These are phyloP conservation scores for Bondarzewia mesenterica DNA, from an alignment of 1,284 basidiomycete species.

Conservation along the genomic window DNA sequence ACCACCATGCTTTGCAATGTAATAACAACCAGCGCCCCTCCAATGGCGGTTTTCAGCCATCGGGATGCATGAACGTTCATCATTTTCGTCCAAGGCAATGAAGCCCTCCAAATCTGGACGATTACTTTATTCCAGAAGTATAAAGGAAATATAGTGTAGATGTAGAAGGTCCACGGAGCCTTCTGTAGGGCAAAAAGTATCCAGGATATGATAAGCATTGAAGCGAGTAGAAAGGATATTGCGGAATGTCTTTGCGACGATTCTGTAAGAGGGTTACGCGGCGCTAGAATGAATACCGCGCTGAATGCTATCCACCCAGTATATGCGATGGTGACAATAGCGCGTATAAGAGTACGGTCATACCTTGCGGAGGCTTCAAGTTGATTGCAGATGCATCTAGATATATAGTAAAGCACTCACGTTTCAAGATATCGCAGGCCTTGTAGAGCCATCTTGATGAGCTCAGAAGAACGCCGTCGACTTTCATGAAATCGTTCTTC, in stretches of 20 bases:
- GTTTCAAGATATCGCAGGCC: slow-evolving; percentile 82
- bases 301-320: slow-evolving; percentile 71
- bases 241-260: not conserved
- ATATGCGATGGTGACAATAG: slow-evolving; percentile 69
- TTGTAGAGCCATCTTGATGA: slow-evolving; percentile 51
- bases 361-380: slow-evolving; percentile 29
- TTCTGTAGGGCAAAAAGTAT: slow-evolving; percentile 52
- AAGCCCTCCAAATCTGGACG: slow-evolving; percentile 1
- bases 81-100: slow-evolving; percentile 26
- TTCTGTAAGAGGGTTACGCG: slow-evolving; percentile 3
- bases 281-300: slow-evolving; percentile 42
- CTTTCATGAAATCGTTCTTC: slow-evolving; percentile 40
- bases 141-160: slow-evolving; percentile 70
- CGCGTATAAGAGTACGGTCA: slow-evolving; percentile 67
- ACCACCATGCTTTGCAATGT: slow-evolving; percentile 70
- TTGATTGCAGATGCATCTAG: not conserved
- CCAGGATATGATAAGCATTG: slow-evolving; percentile 34
- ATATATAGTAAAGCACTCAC: slow-evolving; percentile 23
- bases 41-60: slow-evolving; percentile 16
- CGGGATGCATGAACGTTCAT: slow-evolving; percentile 11
- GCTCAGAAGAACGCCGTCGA: slow-evolving; percentile 38
- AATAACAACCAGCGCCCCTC: slow-evolving; percentile 26
- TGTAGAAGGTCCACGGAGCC: slow-evolving; percentile 68
- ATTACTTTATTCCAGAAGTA: slow-evolving; percentile 62
- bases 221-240: slow-evolving; percentile 19